Evolutionary conservation across 495 filamentous ascomycete species (phyloP), one percentile per base, ranked within the genome.

Genomic region (Podospora conica): DNA sequence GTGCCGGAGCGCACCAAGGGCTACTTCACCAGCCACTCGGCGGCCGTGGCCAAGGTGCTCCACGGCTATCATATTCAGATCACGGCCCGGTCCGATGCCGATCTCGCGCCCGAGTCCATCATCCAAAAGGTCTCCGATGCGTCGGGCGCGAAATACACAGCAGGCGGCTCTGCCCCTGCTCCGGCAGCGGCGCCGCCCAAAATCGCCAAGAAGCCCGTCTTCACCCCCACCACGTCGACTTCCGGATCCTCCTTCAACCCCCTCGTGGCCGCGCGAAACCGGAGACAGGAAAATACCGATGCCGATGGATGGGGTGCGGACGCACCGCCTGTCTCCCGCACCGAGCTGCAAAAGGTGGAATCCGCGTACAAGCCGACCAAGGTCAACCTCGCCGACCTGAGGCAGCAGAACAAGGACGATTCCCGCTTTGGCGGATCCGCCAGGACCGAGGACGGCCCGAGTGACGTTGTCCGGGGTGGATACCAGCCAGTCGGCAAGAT

Each of bases 61-160:
- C 93, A 96, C 80, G 95, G 95, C 55, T 98, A 98, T 73, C 95
- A 99, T 76, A 92, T 99, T 54, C 96, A 98, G 78, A 87, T 99
- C 61, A 97, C 92, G 40, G 95, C 95, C 59, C 90, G 95, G 57
- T 94, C 93, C 62, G 92, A 97, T 63, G 81, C 84, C 55, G 93
- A 99, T 70, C 83, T 99, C 61, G 88, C 87, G 3, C 92, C 92
- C 5, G 92, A 96, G 69, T 82, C 83, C 31, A 98, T 99, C 60
- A 79, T 98, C 9, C 88, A 96, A 65, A 97, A 96, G 75, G 90
- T 98, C n/a, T 88, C 92, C 56, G 95, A 98, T 81, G 88, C 96
- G 18, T 98, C 96, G 40, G 96, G 95, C 29, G 86, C 96, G 53
- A 99, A 96, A 71, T 99, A 98, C 74, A 91, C 91, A 1, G 85